Conservation (phyloP, 768 basidiomycete species). For the Astraeus odoratus region DNA sequence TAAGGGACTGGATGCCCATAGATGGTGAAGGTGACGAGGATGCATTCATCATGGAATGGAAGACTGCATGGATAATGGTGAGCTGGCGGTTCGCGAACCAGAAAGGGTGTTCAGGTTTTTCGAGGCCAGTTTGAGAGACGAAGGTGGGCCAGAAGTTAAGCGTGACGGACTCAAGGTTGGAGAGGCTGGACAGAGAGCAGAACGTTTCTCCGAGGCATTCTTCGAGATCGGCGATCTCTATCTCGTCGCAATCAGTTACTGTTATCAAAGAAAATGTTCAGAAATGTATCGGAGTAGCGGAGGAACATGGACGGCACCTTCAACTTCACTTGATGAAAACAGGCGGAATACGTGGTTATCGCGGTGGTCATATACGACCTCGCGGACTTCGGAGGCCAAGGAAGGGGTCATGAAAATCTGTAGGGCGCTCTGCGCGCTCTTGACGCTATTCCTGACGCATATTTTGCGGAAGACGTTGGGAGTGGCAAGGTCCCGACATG, state of each 20-base stretch:
- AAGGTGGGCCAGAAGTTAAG: constrained; percentile 29
- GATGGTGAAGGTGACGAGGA: constrained; percentile 3
- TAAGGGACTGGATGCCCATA: constrained; percentile 15
- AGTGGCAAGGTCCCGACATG: constrained; percentile 20
- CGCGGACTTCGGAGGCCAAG: constrained; percentile 19
- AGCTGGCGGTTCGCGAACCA: constrained; percentile 27
- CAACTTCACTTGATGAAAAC: constrained; percentile 5
- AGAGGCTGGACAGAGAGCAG: constrained; percentile 13
- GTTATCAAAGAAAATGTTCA: neutral
- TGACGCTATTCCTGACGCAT: constrained; percentile 19
- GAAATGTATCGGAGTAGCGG: neutral
- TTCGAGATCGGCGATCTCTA: constrained; percentile 27
- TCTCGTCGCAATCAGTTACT: constrained; percentile 17
- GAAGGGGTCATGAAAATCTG: constrained; percentile 17
- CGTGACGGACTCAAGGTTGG: constrained; percentile 14
- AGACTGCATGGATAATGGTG: constrained; percentile 17
- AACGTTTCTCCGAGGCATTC: constrained; percentile 23
- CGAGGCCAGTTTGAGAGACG: constrained; percentile 14
- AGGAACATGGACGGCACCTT: constrained; percentile 7
- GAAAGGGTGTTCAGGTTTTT: constrained; percentile 22
- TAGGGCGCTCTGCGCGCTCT: constrained; percentile 20
- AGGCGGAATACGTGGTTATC: constrained; percentile 20
- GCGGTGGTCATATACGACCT: constrained; percentile 25
- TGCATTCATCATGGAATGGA: constrained; percentile 14
- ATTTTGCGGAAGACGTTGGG: constrained; percentile 18